These are phyloP conservation scores for Misopates orontium DNA, from an alignment of 257 asterid genomes.

Conservation along the genomic window DNA sequence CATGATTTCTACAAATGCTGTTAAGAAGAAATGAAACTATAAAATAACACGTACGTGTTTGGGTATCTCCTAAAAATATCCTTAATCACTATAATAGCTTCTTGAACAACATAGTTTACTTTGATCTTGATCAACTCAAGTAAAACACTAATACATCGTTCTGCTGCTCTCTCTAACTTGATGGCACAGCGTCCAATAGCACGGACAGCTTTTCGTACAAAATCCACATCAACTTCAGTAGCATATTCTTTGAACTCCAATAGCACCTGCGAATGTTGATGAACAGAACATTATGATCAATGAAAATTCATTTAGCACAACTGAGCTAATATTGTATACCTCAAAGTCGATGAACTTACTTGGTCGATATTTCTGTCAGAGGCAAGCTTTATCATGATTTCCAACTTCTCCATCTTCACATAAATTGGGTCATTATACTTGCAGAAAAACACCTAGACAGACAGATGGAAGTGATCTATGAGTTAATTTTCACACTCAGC, in stretches of 20 bases:
- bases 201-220: slow-evolving; percentile 98
- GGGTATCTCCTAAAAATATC: slow-evolving; percentile 99
- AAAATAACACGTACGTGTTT: slow-evolving; percentile 72
- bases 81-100: slow-evolving; percentile 97
- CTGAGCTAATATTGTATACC: slow-evolving; percentile 5
- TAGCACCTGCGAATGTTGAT: slow-evolving; percentile 57
- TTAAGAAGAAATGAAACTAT: slow-evolving; percentile 18
- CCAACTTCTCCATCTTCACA: slow-evolving; percentile 98
- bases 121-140: slow-evolving; percentile 99
- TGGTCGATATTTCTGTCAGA: slow-evolving; percentile 97
- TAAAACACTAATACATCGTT: slow-evolving; percentile 96
- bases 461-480: neutral
- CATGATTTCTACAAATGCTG: slow-evolving; percentile 18
- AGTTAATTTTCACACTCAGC: neutral
- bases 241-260: slow-evolving; percentile 99
- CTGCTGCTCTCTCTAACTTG: slow-evolving; percentile 99
- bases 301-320: slow-evolving; percentile 18
- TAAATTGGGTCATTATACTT: slow-evolving; percentile 98
- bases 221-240: slow-evolving; percentile 98
- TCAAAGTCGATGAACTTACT: slow-evolving; percentile 47
- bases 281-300: slow-evolving; percentile 22
- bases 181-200: slow-evolving; percentile 99
- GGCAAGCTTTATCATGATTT: slow-evolving; percentile 99
- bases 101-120: slow-evolving; percentile 99
- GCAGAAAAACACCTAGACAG: slow-evolving; percentile 63